Evolutionary conservation across 2,329 filamentous ascomycete species (phyloP), one percentile per base, ranked within the genome.

Genomic region (Neonectria neomacrospora): DNA sequence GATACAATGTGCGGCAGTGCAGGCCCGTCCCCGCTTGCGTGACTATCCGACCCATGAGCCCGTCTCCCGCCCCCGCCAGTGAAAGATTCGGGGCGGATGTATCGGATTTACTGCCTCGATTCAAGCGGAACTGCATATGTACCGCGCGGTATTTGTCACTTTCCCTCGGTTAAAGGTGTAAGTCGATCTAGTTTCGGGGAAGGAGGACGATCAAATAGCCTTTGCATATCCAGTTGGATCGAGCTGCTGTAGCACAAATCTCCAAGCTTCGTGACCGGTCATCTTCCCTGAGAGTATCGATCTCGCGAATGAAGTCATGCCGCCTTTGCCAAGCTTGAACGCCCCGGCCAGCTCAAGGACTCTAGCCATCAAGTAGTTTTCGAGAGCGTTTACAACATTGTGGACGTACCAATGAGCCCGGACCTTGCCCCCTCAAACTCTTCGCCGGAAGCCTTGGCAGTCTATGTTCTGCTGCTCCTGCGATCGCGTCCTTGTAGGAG

Each of bases 381-480:
- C 63, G 0, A 70, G 54, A 0, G 67, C 67, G 8, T 26, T 32
- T 11, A 32, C 14, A 34, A 20, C 12, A 20, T 53, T 34, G 34
- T 23, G n/a, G 7, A n/a, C 50, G 20, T 77, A 50, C 76, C 75
- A 77, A 53, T 80, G 77, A 0, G 81, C 73, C 78, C 79, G 0
- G 79, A 80, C 0, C 80, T 79, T 10, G 80, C 79, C 76, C 81
- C 80, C 54, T 81, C 80, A 41, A 78, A 73, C 0, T 76, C 73
- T 14, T 73, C 74, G 0, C 77, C 77, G 1, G 77, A 20, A n/a
- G 69, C 68, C 8, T 72, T 67, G 0, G 78, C 75, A 0, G 76
- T 79, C 79, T 78, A 81, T 44, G 78, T 80, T 5, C 79, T 75
- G 2, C 79, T 79, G 4, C 79, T 79, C n/a, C 81, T 78, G 3